These are phyloP conservation scores for Globisporangium carolinianum DNA, from an alignment of 352 stramenopile genomes.

Conservation along the genomic window DNA sequence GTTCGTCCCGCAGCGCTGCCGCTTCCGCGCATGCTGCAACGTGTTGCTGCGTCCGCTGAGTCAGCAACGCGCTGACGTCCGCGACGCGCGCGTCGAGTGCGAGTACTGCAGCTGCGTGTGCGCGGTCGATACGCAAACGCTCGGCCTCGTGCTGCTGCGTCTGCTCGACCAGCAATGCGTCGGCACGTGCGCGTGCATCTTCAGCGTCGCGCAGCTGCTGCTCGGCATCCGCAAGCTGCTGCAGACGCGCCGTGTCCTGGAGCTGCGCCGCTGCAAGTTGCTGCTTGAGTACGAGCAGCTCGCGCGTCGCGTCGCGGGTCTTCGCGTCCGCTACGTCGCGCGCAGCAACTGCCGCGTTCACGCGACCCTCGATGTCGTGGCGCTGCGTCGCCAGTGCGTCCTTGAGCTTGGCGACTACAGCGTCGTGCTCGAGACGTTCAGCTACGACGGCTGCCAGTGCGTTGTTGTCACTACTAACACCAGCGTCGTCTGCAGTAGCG, in stretches of 20 bases:
- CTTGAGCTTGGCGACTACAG: conserved; percentile 31
- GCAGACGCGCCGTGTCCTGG: conserved; percentile 31
- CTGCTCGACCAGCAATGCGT: conserved; percentile 22
- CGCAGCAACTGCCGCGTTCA: conserved; percentile 26
- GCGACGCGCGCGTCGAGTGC: conserved; percentile 30
- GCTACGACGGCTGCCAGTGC: too few relatives aligned
- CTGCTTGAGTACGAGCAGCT: conserved; percentile 56
- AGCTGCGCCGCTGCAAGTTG: conserved; percentile 53
- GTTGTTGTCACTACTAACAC: background rate
- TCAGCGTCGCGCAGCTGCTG: conserved; percentile 20
- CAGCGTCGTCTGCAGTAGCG: background rate
- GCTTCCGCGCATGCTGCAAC: background rate
- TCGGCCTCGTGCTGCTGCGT: conserved; percentile 20
- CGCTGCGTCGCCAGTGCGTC: conserved; percentile 36
- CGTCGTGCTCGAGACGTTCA: conserved; percentile 5
- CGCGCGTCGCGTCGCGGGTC: conserved; percentile 27
- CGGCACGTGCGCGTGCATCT: conserved; percentile 13
- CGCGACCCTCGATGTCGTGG: conserved; percentile 33
- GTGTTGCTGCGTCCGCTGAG: conserved; percentile 2
- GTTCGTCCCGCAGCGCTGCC: background rate
- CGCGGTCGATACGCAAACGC: conserved; percentile 17
- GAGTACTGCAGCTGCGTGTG: conserved; percentile 18
- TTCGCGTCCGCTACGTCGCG: conserved; percentile 39
- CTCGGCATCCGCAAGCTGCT: conserved; percentile 20
- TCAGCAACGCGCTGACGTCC: conserved; percentile 22